phyloP scores from a whole-genome alignment of 441 rosid genomes.

The Erodium moschatum region DNA sequence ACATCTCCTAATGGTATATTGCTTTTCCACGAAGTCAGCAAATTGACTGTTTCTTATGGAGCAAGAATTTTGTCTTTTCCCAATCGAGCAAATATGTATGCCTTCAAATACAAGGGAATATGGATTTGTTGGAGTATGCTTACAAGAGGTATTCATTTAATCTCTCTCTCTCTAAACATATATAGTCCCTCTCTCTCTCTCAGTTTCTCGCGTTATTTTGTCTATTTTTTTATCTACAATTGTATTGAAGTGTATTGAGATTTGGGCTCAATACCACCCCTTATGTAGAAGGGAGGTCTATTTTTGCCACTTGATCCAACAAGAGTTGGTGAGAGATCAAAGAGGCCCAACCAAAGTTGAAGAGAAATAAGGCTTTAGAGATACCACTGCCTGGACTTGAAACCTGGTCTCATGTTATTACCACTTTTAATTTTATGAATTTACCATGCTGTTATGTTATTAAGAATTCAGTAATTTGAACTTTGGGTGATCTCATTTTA shows the following conservation, averaged over 20 bases:
- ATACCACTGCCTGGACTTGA: too few relatives aligned
- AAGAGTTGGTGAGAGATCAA: too few relatives aligned
- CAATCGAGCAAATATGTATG: constrained; percentile 85
- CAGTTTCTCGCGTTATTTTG: too few relatives aligned
- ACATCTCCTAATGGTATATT: constrained; percentile 99
- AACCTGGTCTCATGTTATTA: too few relatives aligned
- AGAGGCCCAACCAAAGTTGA: too few relatives aligned
- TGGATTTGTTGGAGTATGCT: constrained; percentile 87
- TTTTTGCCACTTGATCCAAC: too few relatives aligned
- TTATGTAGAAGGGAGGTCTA: too few relatives aligned
- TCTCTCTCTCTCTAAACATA: not conserved
- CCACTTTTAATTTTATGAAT: not conserved
- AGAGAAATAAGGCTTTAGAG: too few relatives aligned
- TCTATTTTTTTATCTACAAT: too few relatives aligned
- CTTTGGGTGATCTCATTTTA: not conserved
- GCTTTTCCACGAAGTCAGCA: constrained; percentile 98
- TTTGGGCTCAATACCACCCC: too few relatives aligned
- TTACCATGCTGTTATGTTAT: not conserved
- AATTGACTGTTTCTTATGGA: constrained; percentile 88
- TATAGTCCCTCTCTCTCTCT: too few relatives aligned
- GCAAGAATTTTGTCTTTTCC: constrained; percentile 87
- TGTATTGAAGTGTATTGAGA: too few relatives aligned
- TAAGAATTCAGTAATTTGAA: not conserved
- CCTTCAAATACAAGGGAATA: constrained; percentile 94
- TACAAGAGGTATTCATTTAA: constrained; percentile 70